Conservation (phyloP, 371 early-diverging fungal species). For the Mucor mucedo region DNA sequence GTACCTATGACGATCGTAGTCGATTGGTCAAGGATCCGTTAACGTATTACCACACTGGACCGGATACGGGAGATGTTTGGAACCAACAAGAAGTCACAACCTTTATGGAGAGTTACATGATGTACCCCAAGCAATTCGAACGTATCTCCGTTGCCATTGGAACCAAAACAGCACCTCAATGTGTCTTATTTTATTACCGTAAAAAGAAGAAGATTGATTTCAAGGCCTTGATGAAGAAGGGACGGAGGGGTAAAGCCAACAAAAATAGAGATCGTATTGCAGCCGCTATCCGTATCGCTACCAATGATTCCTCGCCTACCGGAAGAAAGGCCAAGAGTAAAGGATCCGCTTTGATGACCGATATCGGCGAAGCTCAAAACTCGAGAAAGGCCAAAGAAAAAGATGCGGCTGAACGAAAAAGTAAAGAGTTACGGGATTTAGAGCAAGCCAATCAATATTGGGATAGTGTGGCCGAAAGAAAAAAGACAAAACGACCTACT, state of each 20-base stretch:
- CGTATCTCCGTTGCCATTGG: conserved; percentile 81
- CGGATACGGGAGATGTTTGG: conserved; percentile 75
- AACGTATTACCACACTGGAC: conserved; percentile 63
- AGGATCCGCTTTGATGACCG: conserved; percentile 66
- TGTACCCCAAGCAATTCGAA: conserved; percentile 90
- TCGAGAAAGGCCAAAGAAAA: conserved; percentile 56
- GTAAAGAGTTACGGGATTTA: conserved; percentile 43
- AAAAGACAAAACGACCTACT: conserved; percentile 28
- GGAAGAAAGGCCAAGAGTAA: conserved; percentile 58
- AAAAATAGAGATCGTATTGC: conserved; percentile 50
- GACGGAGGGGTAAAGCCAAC: conserved; percentile 53
- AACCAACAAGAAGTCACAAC: conserved; percentile 77
- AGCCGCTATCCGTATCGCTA: conserved; percentile 50
- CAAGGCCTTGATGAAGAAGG: conserved; percentile 71
- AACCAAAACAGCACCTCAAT: conserved; percentile 82
- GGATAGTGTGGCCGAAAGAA: conserved; percentile 46
- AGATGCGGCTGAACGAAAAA: conserved; percentile 50
- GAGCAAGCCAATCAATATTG: conserved; percentile 51
- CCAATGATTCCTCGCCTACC: conserved; percentile 31
- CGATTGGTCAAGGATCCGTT: conserved; percentile 66
- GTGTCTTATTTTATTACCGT: conserved; percentile 91
- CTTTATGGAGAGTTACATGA: conserved; percentile 79
- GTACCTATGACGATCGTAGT: conserved; percentile 68
- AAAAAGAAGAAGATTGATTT: conserved; percentile 86
- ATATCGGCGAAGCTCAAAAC: conserved; percentile 66